Conservation (phyloP, 345 rosid genomes). For the Citrus maxima region DNA sequence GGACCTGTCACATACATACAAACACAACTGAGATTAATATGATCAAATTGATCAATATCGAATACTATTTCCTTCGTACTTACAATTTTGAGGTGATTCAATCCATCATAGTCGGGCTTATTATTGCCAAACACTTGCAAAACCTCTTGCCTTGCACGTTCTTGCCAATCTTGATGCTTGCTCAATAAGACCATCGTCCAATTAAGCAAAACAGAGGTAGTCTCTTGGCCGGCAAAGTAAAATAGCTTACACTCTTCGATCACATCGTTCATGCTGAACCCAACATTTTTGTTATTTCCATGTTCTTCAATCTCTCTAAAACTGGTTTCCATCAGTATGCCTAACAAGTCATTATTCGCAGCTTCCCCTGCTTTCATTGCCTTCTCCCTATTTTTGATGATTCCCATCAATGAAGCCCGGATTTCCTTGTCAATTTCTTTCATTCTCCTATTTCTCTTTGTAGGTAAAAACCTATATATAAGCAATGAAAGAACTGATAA, state of each 20-base stretch:
- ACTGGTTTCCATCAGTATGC: constrained; percentile 28
- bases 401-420: constrained; percentile 5
- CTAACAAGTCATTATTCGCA: constrained; percentile 25
- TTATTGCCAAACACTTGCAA: constrained; percentile 22
- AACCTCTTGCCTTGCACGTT: constrained; percentile 32
- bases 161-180: constrained; percentile 30
- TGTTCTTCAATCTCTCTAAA: constrained; percentile 23
- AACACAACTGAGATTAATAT: background rate
- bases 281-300: constrained; percentile 9
- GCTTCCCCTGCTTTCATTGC: constrained; percentile 15
- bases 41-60: background rate
- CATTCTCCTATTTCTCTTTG: constrained; percentile 24
- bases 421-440: constrained; percentile 16
- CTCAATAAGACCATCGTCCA: constrained; percentile 34
- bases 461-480: constrained; percentile 26
- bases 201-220: constrained; percentile 24
- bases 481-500: background rate
- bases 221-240: constrained; percentile 39
- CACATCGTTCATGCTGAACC: constrained; percentile 24
- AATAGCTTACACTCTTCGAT: constrained; percentile 31
- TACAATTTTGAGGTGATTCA: constrained; percentile 24
- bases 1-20: background rate
- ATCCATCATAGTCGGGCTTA: constrained; percentile 17
- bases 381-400: constrained; percentile 23
- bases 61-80: background rate